Evolutionary conservation across 805 yeast species (phyloP).

Genomic region (Nakazawaea populi): DNA sequence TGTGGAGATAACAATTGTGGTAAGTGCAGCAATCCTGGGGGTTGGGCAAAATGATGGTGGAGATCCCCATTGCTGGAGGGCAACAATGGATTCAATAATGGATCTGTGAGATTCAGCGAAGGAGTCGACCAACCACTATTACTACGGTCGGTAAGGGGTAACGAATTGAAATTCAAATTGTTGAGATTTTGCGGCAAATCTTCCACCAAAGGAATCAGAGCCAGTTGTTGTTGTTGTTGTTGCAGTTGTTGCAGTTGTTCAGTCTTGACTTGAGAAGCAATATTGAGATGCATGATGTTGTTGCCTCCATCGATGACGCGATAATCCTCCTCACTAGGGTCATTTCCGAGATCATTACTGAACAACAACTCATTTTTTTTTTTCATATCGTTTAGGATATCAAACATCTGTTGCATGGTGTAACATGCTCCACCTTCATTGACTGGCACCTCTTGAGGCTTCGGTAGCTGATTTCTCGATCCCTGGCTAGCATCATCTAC

Average conservation of each 20-base stretch:
- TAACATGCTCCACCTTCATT: conserved; percentile 39
- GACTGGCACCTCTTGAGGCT: conserved; percentile 21
- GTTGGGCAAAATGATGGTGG: conserved; percentile 11
- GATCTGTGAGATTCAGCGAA: neutral
- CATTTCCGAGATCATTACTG: neutral
- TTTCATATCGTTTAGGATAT: conserved; percentile 41
- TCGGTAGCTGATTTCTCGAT: neutral
- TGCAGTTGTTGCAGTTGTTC: neutral
- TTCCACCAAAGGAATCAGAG: neutral
- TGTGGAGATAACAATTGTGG: conserved; percentile 27
- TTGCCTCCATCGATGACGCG: neutral
- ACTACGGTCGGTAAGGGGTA: neutral
- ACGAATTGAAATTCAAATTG: neutral
- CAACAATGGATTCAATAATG: conserved; percentile 6
- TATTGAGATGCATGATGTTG: neutral
- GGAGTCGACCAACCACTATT: neutral
- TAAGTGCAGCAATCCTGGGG: conserved; percentile 16
- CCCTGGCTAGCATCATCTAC: too few species aligned
- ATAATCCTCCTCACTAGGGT: neutral
- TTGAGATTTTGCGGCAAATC: neutral
- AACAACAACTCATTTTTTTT: conserved; percentile 21
- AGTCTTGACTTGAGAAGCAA: neutral
- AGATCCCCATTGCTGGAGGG: conserved; percentile 8
- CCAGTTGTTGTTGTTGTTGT: neutral
- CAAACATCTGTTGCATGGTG: conserved; percentile 45